Evolutionary conservation across 2,329 filamentous ascomycete genomes (phyloP).

Genomic region (Dactylonectria macrodidyma): DNA sequence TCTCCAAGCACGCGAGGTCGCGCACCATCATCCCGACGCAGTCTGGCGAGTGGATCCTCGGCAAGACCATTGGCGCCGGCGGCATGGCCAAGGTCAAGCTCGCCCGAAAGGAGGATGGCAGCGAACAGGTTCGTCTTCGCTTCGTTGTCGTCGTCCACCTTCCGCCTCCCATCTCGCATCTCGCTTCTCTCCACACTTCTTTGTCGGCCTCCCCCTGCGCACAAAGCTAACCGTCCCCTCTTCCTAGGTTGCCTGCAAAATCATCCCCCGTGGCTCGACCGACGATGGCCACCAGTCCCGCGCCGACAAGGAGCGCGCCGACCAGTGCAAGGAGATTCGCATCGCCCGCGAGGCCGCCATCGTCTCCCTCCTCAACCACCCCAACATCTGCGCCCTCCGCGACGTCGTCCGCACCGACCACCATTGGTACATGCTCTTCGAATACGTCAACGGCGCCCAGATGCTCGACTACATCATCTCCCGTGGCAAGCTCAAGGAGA

Average conservation of each 20-base stretch:
- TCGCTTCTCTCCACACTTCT: slow-evolving; percentile 2
- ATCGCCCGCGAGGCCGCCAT: slow-evolving; percentile 97
- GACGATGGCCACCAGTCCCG: slow-evolving; percentile 84
- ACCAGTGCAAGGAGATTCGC: slow-evolving; percentile 96
- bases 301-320: slow-evolving; percentile 87
- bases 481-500: slow-evolving; percentile 96
- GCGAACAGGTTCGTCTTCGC: slow-evolving; percentile 81
- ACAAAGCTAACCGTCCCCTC: slow-evolving; percentile 34
- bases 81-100: slow-evolving; percentile 99
- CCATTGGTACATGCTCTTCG: slow-evolving; percentile 99
- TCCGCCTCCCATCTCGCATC: neutral
- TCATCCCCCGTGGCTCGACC: slow-evolving; percentile 90
- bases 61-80: slow-evolving; percentile 96
- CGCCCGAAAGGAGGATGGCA: slow-evolving; percentile 89
- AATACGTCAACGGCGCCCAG: slow-evolving; percentile 98
- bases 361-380: slow-evolving; percentile 92
- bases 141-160: slow-evolving; percentile 6
- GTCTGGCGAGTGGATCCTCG: slow-evolving; percentile 93
- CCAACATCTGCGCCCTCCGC: slow-evolving; percentile 95
- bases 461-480: slow-evolving; percentile 99
- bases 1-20: slow-evolving; percentile 68
- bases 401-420: slow-evolving; percentile 97
- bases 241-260: slow-evolving; percentile 88
- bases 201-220: slow-evolving; percentile 19
- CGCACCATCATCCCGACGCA: slow-evolving; percentile 90